phyloP scores from a whole-genome alignment of 352 stramenopile species.

The Pythium grandisporangium region DNA sequence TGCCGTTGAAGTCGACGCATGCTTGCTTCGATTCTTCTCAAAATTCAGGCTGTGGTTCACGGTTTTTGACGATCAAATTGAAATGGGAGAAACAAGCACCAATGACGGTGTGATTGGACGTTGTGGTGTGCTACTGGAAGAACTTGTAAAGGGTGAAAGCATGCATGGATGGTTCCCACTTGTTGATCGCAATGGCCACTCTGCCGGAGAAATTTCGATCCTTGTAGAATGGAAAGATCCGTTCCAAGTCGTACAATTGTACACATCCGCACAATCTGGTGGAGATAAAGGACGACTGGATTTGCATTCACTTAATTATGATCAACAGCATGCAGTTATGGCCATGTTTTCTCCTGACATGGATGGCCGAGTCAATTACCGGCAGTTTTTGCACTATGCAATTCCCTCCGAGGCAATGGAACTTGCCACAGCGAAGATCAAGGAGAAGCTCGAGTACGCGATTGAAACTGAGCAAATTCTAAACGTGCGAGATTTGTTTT shows the following conservation, averaged over 20 bases:
- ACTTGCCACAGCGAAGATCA: conserved; percentile 43
- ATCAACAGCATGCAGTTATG: conserved; percentile 60
- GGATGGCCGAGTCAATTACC: conserved; percentile 66
- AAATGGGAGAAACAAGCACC: conserved; percentile 18
- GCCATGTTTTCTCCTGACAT: conserved; percentile 42
- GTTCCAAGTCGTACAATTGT: conserved; percentile 56
- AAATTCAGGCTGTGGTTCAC: conserved; percentile 79
- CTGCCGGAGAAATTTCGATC: conserved; percentile 59
- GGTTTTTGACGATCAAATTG: conserved; percentile 76
- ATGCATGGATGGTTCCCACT: conserved; percentile 71
- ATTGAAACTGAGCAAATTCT: conserved; percentile 36
- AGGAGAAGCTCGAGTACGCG: conserved; percentile 50
- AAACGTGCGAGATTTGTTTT: not conserved
- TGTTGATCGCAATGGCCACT: conserved; percentile 34
- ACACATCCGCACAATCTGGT: conserved; percentile 19
- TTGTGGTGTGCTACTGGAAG: conserved; percentile 51
- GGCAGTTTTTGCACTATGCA: conserved; percentile 52
- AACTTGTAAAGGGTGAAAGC: conserved; percentile 59
- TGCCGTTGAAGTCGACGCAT: conserved; percentile 55
- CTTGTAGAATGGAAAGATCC: conserved; percentile 72
- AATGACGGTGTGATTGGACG: conserved; percentile 65
- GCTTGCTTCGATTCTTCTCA: conserved; percentile 71
- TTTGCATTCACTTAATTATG: conserved; percentile 51
- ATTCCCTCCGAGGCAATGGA: conserved; percentile 43
- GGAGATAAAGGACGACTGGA: conserved; percentile 11